Conservation (phyloP, 2,329 filamentous ascomycete genomes). For the Diaporthe humulicola region DNA sequence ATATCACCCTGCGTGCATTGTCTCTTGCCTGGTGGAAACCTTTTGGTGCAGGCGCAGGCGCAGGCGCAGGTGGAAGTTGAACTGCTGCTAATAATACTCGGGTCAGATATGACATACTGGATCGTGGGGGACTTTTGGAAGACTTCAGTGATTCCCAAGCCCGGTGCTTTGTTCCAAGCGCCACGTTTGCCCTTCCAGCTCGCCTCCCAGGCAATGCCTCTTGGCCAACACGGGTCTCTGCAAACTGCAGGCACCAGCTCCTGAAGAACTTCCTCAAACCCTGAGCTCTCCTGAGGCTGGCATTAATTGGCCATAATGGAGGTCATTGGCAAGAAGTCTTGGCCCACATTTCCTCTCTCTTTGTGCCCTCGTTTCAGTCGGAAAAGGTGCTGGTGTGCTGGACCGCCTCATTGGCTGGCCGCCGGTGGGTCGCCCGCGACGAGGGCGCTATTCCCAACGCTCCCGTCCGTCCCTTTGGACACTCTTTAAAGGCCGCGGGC, state of each 20-base stretch:
- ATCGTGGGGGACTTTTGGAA: not conserved
- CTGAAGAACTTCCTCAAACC: not conserved
- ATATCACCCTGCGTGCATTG: not conserved
- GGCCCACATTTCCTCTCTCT: constrained; percentile 25
- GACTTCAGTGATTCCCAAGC: not conserved
- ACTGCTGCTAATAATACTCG: not conserved
- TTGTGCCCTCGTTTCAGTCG: constrained; percentile 28
- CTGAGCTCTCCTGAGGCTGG: not conserved
- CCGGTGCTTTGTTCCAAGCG: not conserved
- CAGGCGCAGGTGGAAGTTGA: not conserved
- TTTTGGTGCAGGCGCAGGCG: not conserved
- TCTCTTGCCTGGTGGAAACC: not conserved
- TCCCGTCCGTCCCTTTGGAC: constrained; percentile 17
- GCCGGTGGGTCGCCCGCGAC: constrained; percentile 13
- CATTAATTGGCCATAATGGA: not conserved
- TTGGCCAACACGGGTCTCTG: not conserved
- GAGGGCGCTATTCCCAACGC: constrained; percentile 29
- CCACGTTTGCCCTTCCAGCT: not conserved
- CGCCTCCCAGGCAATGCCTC: not conserved
- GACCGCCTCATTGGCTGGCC: constrained; percentile 24
- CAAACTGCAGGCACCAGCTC: constrained; percentile 1
- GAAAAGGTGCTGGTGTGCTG: not conserved
- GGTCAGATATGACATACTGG: not conserved
- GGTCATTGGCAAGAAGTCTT: constrained; percentile 9
- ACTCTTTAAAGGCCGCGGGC: not conserved